A percentile compares a stretch with the other conserved stretches of the same genome.
Evolutionary conservation across 345 rosid species (phyloP).

Genomic region (Moricandia moricandioides): DNA sequence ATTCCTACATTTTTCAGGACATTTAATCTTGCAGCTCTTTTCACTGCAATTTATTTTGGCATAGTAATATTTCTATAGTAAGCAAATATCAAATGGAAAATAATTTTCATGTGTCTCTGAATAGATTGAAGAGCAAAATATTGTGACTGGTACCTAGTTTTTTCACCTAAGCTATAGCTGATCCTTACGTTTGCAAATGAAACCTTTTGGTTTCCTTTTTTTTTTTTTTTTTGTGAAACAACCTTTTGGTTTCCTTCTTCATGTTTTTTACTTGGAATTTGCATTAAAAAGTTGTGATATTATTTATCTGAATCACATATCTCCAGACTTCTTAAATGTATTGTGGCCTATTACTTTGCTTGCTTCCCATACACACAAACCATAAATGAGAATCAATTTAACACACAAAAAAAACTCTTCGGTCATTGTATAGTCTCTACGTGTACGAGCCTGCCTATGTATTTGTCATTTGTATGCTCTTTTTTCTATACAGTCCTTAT

Average conservation of each 20-base stretch:
- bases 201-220: too few species aligned
- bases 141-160: not conserved
- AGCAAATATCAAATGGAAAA: not conserved
- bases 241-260: not conserved
- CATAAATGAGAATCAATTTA: not conserved
- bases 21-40: not conserved
- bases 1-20: not conserved
- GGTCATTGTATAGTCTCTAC: not conserved
- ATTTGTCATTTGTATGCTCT: not conserved
- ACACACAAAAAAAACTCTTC: not conserved
- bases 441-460: not conserved
- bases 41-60: not conserved
- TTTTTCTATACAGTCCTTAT: not conserved
- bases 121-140: not conserved
- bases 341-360: not conserved
- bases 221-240: too few species aligned
- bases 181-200: not conserved
- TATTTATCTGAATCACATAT: not conserved
- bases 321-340: not conserved
- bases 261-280: not conserved
- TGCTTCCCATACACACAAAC: not conserved
- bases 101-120: not conserved
- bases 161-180: not conserved
- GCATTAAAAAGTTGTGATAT: not conserved
- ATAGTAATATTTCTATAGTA: too few species aligned